Evolutionary conservation across 2,329 filamentous ascomycete species (phyloP), one percentile per base, ranked within the genome.

Genomic region (Endothia cerciana): DNA sequence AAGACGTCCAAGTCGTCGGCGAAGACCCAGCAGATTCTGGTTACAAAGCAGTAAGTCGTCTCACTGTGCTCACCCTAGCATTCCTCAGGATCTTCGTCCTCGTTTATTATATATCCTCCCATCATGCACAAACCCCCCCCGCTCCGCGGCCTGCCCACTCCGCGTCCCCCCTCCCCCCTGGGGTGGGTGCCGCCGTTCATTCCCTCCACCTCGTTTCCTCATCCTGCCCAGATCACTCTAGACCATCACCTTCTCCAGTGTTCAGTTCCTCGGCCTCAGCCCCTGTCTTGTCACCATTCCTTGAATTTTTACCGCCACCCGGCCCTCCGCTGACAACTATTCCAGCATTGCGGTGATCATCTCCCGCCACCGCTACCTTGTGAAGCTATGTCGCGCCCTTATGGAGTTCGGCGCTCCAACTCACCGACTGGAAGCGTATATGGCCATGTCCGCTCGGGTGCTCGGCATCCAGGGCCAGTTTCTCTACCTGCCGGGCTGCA

Each of bases 361-460:
- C 25, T 88, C 89, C 43, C 87, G 93, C 2, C 93, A 97, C 71
- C 86, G 87, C 63, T 97, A 97, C 74, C 83, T 97, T 15, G 85
- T 94, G 63, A 93, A 91, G 75, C 85, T 97, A 47, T 97, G 94
- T 75, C 87, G 89, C 49, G 92, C 92, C 1, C 80, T 97, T 65
- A 97, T 97, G 93, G 84, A 88, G 73, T 97, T 92, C 70, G 94
- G 94, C 15, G 94, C 94, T 0, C 94, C 94, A 0, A 97, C 93
- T 0, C 94, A 97, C 79, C 89, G 94, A 13, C 81, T 97, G 25
- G 94, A 97, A 77, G 91, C 97, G 74, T 97, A 97, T 76, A 89
- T 97, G 87, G 89, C 86, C 69, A 96, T 94, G 91, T 93, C 91
- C 10, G 90, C 94, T 1, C 86, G 91, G n/a, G 91, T 95, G 1